These are phyloP conservation scores for Talaromyces sp. DNA, from an alignment of 2,329 filamentous ascomycete genomes.

Conservation along the genomic window DNA sequence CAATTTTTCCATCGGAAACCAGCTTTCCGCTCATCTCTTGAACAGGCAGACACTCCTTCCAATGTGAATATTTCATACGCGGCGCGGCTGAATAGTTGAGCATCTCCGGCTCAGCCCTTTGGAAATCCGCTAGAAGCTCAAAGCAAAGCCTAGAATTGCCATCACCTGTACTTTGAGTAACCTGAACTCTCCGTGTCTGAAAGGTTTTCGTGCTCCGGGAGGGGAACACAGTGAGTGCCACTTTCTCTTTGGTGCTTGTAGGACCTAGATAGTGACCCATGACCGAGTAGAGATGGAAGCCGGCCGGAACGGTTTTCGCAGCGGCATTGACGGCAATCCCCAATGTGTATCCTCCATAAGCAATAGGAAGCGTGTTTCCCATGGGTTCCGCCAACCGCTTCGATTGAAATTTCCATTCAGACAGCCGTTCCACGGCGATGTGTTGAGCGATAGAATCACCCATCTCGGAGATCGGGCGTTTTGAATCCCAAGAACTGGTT, in stretches of 20 bases:
- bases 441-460: not conserved
- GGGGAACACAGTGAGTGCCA: conserved; percentile 31
- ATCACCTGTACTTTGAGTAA: conserved; percentile 37
- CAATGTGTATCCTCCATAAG: conserved; percentile 44
- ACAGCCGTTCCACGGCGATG: conserved; percentile 1
- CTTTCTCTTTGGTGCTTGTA: conserved; percentile 33
- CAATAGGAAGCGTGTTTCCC: conserved; percentile 32
- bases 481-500: not conserved
- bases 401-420: not conserved
- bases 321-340: conserved; percentile 40
- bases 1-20: conserved; percentile 19
- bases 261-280: conserved; percentile 46
- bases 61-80: conserved; percentile 21
- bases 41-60: conserved; percentile 20
- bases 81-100: conserved; percentile 38
- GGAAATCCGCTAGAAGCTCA: conserved; percentile 45
- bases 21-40: conserved; percentile 14
- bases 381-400: conserved; percentile 17
- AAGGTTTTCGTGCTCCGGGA: conserved; percentile 45
- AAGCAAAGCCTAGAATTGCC: conserved; percentile 35
- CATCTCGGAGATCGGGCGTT: not conserved
- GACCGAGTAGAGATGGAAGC: conserved; percentile 42
- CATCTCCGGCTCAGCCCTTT: conserved; percentile 33
- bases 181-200: conserved; percentile 42
- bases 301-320: conserved; percentile 28